phyloP scores from a whole-genome alignment of 768 basidiomycete genomes.

The Podaxis sp. region DNA sequence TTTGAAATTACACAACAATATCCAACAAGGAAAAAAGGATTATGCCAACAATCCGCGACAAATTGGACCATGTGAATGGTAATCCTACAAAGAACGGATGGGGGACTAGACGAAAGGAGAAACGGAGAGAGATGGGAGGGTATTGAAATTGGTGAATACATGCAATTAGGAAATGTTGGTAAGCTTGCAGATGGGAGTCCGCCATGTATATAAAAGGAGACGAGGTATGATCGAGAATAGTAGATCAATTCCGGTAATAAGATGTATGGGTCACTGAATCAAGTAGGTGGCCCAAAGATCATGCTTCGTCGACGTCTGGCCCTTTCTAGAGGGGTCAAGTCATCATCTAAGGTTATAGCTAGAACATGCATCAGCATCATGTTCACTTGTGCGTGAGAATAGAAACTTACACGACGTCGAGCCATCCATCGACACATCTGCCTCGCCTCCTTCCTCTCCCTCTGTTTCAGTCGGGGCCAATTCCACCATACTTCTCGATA shows the following conservation, averaged over 20 bases:
- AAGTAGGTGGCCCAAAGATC: slow-evolving; percentile 30
- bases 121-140: background rate
- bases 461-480: slow-evolving; percentile 25
- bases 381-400: background rate
- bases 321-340: slow-evolving; percentile 68
- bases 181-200: background rate
- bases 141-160: background rate
- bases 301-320: slow-evolving; percentile 54
- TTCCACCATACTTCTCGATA: slow-evolving; percentile 30
- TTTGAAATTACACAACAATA: slow-evolving; percentile 6
- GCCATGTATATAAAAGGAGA: background rate
- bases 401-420: slow-evolving; percentile 42
- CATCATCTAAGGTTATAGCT: slow-evolving; percentile 50
- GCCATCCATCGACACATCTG: slow-evolving; percentile 43
- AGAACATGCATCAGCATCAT: slow-evolving; percentile 18
- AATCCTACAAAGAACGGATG: background rate
- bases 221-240: background rate
- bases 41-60: slow-evolving; percentile 8
- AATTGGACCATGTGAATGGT: background rate
- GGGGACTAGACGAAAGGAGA: background rate
- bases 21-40: background rate
- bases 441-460: slow-evolving; percentile 28
- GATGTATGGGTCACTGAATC: slow-evolving; percentile 6
- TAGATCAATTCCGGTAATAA: background rate
- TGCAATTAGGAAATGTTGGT: background rate